Evolutionary conservation across 164 flowering plant genomes (phyloP).

Genomic region (Nymphaea colorata): DNA sequence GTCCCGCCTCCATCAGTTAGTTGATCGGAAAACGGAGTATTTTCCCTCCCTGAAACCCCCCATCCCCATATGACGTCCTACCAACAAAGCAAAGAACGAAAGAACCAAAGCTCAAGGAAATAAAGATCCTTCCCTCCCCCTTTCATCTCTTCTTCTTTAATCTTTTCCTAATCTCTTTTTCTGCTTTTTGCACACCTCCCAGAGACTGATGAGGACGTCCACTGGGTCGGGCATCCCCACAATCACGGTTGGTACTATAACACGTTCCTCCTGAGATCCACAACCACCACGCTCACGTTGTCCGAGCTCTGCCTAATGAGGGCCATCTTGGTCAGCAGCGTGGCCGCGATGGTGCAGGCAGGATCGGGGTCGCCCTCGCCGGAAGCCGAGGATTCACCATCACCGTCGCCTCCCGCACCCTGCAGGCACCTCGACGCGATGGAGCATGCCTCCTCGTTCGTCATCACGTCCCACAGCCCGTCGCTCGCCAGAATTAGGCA

Average conservation of each 20-base stretch:
- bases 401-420: constrained; percentile 22
- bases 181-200: too few species aligned
- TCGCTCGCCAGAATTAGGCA: constrained; percentile 73
- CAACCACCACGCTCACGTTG: constrained; percentile 74
- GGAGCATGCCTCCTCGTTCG: constrained; percentile 54
- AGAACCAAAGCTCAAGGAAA: too few species aligned
- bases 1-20: too few species aligned
- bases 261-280: constrained; percentile 31
- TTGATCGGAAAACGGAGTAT: too few species aligned
- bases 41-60: too few species aligned
- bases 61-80: too few species aligned
- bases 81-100: too few species aligned
- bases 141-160: too few species aligned
- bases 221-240: too few species aligned
- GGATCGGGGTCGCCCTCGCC: constrained; percentile 39
- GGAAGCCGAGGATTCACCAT: constrained; percentile 7
- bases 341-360: constrained; percentile 65
- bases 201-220: too few species aligned
- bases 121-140: too few species aligned
- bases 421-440: constrained; percentile 69
- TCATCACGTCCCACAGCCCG: constrained; percentile 74
- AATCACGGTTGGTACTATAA: background rate
- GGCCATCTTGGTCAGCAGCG: constrained; percentile 70
- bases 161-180: too few species aligned
- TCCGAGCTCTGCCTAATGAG: constrained; percentile 61